Percentiles rank a stretch among this genome's conserved stretches.
Conservation (phyloP, 805 yeast genomes). For the Cyberlindnera euphorbiae region DNA sequence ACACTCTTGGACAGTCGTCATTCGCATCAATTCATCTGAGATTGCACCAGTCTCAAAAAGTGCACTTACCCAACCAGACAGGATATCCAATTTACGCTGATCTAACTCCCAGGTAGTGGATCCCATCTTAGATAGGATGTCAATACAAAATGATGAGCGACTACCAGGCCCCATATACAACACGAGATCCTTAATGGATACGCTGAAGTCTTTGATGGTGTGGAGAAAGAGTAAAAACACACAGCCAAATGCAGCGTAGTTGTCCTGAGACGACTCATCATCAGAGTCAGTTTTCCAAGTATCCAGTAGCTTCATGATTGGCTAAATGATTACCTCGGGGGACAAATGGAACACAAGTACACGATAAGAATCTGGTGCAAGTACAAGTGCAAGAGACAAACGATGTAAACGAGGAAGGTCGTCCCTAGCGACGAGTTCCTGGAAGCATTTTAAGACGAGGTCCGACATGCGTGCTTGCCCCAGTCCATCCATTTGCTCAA, state of each 20-base stretch:
- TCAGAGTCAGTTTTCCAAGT: conserved; percentile 34
- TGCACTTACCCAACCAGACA: conserved; percentile 75
- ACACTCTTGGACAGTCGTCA: conserved; percentile 62
- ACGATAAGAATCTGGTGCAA: conserved; percentile 38
- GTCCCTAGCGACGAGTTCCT: conserved; percentile 33
- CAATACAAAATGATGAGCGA: conserved; percentile 29
- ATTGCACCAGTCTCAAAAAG: conserved; percentile 81
- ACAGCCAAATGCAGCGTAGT: conserved; percentile 64
- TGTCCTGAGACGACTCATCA: conserved; percentile 58
- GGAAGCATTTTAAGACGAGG: conserved; percentile 29
- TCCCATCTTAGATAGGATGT: conserved; percentile 27
- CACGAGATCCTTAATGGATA: conserved; percentile 27
- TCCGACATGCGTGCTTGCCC: conserved; percentile 42
- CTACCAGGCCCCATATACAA: conserved; percentile 14
- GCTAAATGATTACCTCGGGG: conserved; percentile 38
- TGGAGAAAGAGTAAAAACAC: conserved; percentile 43
- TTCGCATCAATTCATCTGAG: conserved; percentile 73
- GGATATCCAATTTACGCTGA: conserved; percentile 26
- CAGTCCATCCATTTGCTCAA: conserved; percentile 42
- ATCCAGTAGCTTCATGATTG: conserved; percentile 51
- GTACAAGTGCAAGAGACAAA: conserved; percentile 46
- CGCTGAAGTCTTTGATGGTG: conserved; percentile 35
- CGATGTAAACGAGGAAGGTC: conserved; percentile 43
- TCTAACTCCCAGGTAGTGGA: conserved; percentile 21
- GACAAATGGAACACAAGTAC: conserved; percentile 39